Base-by-base conservation (phyloP, 2,329 filamentous ascomycete species). In the Pseudogymnoascus sp. region DNA sequence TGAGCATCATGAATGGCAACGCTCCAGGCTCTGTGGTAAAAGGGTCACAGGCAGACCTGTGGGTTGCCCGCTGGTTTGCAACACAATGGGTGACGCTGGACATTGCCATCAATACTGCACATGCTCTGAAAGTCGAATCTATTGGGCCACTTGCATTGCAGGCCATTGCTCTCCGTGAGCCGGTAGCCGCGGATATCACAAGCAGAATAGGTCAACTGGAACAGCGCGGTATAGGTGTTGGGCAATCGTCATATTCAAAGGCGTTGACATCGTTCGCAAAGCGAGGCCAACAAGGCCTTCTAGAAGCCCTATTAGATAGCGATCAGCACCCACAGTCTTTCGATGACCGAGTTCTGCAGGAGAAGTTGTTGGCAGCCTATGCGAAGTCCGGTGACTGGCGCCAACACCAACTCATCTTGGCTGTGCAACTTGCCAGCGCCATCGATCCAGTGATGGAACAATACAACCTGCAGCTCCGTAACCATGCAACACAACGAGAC, bases 51-150 rank as follows among this genome's bases (percentile, higher is more conserved):
- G 47, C 47, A 5, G 47, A 53, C 28, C n/a, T 53, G 0, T 80
- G 95, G 30, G 87, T 89, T 15, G 88, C 91, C n/a, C 83, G 86
- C 64, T 85, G 91, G 76, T 92, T 96, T 71, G 91, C 91, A 8
- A 88, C 86, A 1, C 86, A 79, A 62, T 88, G 89, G 72, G 80
- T 94, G 20, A 83, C 86, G 1, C 77, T 91, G 8, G 85, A 92
- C 61, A 82, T 87, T 65, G 84, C 90, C 25, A 83, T 95, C 60
- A 82, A 82, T 35, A 80, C 89, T 6, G 76, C 94, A 15, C 79
- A 82, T 61, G 83, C 88, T 67, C 82, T 96, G 59, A 89, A 89
- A 2, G 77, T 95, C 4, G 78, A 83, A 57, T 76, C 79, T 36
- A 87, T 96, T 64, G 91, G 91, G 0, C 87, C 91, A 0, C 75